phyloP scores from a whole-genome alignment of 2,329 filamentous ascomycete species.

The Elsinoe ampelina region DNA sequence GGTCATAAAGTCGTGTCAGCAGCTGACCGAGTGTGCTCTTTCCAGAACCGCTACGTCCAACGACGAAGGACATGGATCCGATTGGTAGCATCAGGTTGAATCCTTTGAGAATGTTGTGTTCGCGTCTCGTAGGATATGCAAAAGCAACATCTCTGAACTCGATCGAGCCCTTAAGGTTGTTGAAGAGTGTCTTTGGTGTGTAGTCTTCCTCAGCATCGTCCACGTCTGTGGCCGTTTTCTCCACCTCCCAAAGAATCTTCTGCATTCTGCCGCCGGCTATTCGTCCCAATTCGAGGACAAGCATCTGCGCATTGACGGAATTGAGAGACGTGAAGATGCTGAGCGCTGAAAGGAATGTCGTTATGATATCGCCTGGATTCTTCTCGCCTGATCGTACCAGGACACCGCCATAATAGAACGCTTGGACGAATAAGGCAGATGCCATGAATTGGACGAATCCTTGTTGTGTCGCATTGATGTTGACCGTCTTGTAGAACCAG shows the following conservation, averaged over 20 bases:
- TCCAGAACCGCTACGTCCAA: slow-evolving; percentile 80
- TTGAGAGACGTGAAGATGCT: slow-evolving; percentile 68
- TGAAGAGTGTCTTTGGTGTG: slow-evolving; percentile 20
- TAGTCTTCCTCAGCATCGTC: slow-evolving; percentile 12
- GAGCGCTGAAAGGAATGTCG: slow-evolving; percentile 76
- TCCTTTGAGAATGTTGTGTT: slow-evolving; percentile 49
- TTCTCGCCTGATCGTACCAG: slow-evolving; percentile 54
- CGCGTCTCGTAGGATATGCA: slow-evolving; percentile 63
- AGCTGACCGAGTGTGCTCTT: slow-evolving; percentile 84
- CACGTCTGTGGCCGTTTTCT: slow-evolving; percentile 16
- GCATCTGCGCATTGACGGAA: slow-evolving; percentile 63
- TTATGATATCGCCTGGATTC: slow-evolving; percentile 60
- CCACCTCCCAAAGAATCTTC: slow-evolving; percentile 31
- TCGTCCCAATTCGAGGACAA: slow-evolving; percentile 70
- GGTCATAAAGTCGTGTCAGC: slow-evolving; percentile 66
- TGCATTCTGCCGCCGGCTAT: slow-evolving; percentile 59
- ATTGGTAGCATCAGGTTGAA: slow-evolving; percentile 61
- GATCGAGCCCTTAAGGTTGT: slow-evolving; percentile 55
- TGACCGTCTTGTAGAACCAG: slow-evolving; percentile 59
- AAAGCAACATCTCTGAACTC: slow-evolving; percentile 50
- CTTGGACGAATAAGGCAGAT: slow-evolving; percentile 71
- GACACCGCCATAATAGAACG: slow-evolving; percentile 77
- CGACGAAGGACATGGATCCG: slow-evolving; percentile 66
- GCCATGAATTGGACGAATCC: slow-evolving; percentile 65
- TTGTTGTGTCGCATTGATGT: slow-evolving; percentile 61